Conservation (phyloP, 768 basidiomycete species). For the Pleurotus eryngii region DNA sequence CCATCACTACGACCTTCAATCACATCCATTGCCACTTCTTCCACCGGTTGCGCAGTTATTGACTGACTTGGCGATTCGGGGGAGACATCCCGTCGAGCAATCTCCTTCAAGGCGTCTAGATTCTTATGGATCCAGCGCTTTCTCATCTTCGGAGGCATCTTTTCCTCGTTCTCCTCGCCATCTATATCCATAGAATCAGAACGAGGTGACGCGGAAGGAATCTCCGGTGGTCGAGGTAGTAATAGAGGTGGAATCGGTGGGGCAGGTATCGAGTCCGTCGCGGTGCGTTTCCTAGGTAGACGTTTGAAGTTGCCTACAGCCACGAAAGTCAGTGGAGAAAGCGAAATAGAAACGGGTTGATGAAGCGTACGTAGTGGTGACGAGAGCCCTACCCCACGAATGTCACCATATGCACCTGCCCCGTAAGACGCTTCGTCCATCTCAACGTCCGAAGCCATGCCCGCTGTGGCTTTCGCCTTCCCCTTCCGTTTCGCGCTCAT, state of each 20-base stretch:
- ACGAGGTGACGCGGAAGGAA: neutral
- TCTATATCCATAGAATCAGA: neutral
- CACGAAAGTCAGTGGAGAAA: neutral
- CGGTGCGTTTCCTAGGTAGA: constrained; percentile 1
- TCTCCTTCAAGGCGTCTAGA: constrained; percentile 21
- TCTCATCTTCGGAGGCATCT: constrained; percentile 64
- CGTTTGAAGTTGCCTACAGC: neutral
- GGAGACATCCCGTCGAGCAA: neutral
- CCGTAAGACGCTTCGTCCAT: neutral
- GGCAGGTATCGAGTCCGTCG: constrained; percentile 6
- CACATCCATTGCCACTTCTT: neutral
- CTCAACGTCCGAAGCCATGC: neutral
- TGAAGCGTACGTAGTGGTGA: neutral
- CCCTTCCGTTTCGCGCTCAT: constrained; percentile 26
- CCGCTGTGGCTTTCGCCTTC: constrained; percentile 16
- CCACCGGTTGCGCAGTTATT: neutral
- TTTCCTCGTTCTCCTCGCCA: constrained; percentile 26
- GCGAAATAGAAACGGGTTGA: neutral
- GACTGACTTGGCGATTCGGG: no score
- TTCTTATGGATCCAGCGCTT: constrained; percentile 42
- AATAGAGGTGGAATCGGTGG: neutral
- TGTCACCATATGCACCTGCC: no score
- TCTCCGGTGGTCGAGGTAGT: constrained; percentile 1
- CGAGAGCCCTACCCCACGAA: no score
- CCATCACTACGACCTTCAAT: no score